Evolutionary conservation across 192 early-diverging fungal species (phyloP).

Genomic region (Powellomyces hirtus): DNA sequence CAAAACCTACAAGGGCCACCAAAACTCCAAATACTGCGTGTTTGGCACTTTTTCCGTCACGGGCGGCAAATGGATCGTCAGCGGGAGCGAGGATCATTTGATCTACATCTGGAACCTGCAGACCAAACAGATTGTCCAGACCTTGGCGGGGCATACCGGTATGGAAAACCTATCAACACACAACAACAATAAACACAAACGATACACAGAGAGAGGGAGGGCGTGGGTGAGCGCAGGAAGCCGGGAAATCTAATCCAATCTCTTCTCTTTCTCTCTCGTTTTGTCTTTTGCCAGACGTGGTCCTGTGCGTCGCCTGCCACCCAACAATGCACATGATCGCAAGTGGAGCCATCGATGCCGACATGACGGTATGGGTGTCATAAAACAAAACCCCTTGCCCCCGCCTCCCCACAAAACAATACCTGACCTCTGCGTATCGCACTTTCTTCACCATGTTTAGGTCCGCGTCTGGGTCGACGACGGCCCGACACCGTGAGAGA

Average conservation of each 20-base stretch:
- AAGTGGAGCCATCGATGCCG: slow-evolving; percentile 86
- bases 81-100: slow-evolving; percentile 88
- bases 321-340: slow-evolving; percentile 94
- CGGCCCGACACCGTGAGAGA: not conserved
- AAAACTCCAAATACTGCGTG: slow-evolving; percentile 88
- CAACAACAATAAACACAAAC: too few species aligned
- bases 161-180: too few species aligned
- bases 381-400: too few species aligned
- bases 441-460: not conserved
- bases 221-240: too few species aligned
- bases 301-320: slow-evolving; percentile 90
- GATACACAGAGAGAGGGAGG: too few species aligned
- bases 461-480: slow-evolving; percentile 3
- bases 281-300: slow-evolving; percentile 61
- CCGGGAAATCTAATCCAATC: too few species aligned
- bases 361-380: slow-evolving; percentile 58
- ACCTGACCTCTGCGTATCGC: not conserved
- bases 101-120: slow-evolving; percentile 99
- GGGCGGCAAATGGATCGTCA: slow-evolving; percentile 93
- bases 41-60: slow-evolving; percentile 94
- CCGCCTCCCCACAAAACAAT: not conserved
- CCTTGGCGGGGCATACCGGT: slow-evolving; percentile 89
- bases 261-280: too few species aligned
- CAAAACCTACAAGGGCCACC: slow-evolving; percentile 91
- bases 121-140: slow-evolving; percentile 91